These are phyloP conservation scores for Globisporangium heterothallicum DNA, from an alignment of 352 stramenopile genomes.

Conservation along the genomic window DNA sequence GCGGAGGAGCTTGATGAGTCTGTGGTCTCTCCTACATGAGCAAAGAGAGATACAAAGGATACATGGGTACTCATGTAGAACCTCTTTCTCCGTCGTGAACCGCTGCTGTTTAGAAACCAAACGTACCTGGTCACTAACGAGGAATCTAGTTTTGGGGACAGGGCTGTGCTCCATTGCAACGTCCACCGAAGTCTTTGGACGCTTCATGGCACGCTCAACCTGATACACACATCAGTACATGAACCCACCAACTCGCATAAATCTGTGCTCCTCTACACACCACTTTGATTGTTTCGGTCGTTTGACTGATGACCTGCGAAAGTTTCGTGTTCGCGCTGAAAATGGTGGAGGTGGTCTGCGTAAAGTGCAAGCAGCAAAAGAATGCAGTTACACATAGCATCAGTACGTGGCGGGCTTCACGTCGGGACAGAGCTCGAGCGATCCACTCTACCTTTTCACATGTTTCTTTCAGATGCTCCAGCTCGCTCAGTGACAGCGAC, in stretches of 20 bases:
- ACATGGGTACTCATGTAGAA: background rate
- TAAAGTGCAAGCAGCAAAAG: background rate
- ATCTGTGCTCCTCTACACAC: too few species aligned
- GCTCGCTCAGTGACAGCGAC: constrained; percentile 33
- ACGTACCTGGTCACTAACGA: constrained; percentile 38
- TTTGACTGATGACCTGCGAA: constrained; percentile 48
- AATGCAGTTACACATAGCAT: too few species aligned
- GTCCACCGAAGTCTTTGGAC: constrained; percentile 66
- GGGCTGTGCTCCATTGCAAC: constrained; percentile 71
- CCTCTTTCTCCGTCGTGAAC: too few species aligned
- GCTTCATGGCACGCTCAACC: constrained; percentile 73
- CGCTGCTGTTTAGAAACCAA: background rate
- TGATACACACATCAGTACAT: too few species aligned
- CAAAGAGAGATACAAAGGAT: background rate
- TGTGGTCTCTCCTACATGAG: constrained; percentile 16
- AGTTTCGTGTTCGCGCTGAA: constrained; percentile 46
- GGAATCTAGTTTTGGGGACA: constrained; percentile 30
- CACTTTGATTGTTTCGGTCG: constrained; percentile 63
- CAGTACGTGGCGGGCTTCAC: too few species aligned
- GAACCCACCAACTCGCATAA: too few species aligned
- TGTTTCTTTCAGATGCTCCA: constrained; percentile 41
- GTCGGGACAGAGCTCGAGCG: too few species aligned
- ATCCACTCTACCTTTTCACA: constrained; percentile 40
- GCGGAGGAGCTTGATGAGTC: constrained; percentile 9
- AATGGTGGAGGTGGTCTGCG: constrained; percentile 53